Conservation (phyloP, 345 rosid species). For the Brassica incana region DNA sequence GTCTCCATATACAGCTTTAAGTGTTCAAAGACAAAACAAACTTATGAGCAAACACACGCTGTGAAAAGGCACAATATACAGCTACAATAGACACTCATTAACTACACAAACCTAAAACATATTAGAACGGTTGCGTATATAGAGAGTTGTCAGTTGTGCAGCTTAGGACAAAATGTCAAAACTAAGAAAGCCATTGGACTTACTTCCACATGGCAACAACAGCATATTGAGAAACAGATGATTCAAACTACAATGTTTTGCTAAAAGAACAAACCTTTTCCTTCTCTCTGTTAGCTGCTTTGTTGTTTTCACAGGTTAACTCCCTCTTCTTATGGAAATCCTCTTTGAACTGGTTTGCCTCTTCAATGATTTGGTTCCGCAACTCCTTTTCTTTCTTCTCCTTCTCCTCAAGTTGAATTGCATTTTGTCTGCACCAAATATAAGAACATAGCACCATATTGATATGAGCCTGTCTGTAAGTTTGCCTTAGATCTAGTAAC, state of each 20-base stretch:
- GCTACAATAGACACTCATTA: not conserved
- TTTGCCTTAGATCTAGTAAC: too few relatives aligned
- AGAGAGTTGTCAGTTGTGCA: too few relatives aligned
- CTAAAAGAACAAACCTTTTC: conserved; percentile 55
- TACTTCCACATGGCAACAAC: not conserved
- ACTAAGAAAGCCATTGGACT: too few relatives aligned
- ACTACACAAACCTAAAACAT: not conserved
- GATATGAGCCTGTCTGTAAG: too few relatives aligned
- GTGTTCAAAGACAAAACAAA: conserved; percentile 26
- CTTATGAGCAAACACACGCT: not conserved
- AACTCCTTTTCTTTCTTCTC: conserved; percentile 73
- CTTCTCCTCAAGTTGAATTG: conserved; percentile 66
- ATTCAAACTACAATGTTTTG: not conserved
- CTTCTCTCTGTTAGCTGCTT: conserved; percentile 63
- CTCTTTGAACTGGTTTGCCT: conserved; percentile 62
- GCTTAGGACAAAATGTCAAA: too few relatives aligned
- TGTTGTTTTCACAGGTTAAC: conserved; percentile 56
- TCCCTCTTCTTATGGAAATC: conserved; percentile 67
- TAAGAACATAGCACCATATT: not conserved
- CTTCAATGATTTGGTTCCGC: conserved; percentile 58
- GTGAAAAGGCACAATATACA: not conserved
- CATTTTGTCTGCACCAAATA: conserved; percentile 56
- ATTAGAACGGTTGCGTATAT: not conserved
- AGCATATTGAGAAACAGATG: conserved; percentile 1
- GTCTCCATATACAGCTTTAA: conserved; percentile 49